A percentile compares a stretch with the other conserved stretches of the same genome.
Evolutionary conservation across 2,329 filamentous ascomycete species (phyloP).

Genomic region (Periconia sp.): DNA sequence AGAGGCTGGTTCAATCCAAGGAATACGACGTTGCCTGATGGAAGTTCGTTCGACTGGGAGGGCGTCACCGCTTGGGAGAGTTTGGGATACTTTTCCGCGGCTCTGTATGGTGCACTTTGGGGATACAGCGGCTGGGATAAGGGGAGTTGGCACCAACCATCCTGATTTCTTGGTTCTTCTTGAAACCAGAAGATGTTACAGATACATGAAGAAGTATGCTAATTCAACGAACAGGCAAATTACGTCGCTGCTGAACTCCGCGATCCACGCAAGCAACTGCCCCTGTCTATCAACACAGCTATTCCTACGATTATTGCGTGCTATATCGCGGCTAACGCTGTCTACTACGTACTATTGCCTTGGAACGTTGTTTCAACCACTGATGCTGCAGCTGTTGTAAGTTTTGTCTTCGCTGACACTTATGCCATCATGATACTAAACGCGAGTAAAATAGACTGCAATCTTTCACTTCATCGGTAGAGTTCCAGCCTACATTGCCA

Average conservation of each 20-base stretch:
- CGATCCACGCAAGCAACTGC: slow-evolving; percentile 48
- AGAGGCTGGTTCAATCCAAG: slow-evolving; percentile 36
- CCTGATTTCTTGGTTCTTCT: no score
- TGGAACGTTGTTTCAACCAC: slow-evolving; percentile 62
- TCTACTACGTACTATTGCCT: slow-evolving; percentile 64
- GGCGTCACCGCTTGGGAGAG: slow-evolving; percentile 57
- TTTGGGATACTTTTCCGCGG: slow-evolving; percentile 61
- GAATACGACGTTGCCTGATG: slow-evolving; percentile 31
- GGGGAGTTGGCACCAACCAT: slow-evolving; percentile 11
- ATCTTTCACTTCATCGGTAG: slow-evolving; percentile 56
- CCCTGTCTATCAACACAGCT: slow-evolving; percentile 63
- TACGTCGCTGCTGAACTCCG: slow-evolving; percentile 42
- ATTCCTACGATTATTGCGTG: slow-evolving; percentile 63
- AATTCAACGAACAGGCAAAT: slow-evolving; percentile 29
- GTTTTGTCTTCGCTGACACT: slow-evolving; percentile 12
- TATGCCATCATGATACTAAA: not conserved
- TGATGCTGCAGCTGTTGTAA: slow-evolving; percentile 65
- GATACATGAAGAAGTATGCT: not conserved
- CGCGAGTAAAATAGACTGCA: slow-evolving; percentile 24
- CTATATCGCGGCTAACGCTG: slow-evolving; percentile 62
- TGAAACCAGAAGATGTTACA: no score
- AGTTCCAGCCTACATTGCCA: slow-evolving; percentile 55
- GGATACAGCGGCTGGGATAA: slow-evolving; percentile 44
- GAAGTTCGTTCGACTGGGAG: slow-evolving; percentile 35
- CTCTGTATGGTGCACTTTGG: slow-evolving; percentile 49